Base-by-base conservation (phyloP, 371 early-diverging fungal species). In the Rhizopus arrhizus region DNA sequence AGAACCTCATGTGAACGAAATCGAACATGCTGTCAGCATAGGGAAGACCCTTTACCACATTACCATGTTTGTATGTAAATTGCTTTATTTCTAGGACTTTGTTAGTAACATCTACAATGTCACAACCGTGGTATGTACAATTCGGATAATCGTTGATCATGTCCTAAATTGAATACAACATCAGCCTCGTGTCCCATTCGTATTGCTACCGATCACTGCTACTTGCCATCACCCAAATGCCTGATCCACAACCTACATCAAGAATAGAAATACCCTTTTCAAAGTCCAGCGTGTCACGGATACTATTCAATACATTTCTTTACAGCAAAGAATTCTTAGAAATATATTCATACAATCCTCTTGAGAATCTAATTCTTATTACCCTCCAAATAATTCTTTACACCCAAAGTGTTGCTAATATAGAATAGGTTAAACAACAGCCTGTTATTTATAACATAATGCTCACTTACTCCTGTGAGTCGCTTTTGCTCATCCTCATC, bases 241-340 rank as follows among this genome's bases (percentile, higher is more conserved):
- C 74, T 16, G 74, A 59, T 16, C 77, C 77, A 70, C 70, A 66
- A 3, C 77, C 77, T 29, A 77, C 68, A 45, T 77, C 77, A 3
- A 77, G 48, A 9, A 74, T 65, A 41, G 66, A 64, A 3, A 64
- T 62, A 32, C 59, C 59, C 9, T 52, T 46, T 15, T 55, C 15
- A 1, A 35, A 47, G 12, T 56, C 31, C 5, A 66, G 13, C 11
- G 49, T 15, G 11, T 46, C 13, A n/a, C 46, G 11, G 2, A 73
- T 58, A 31, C 51, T 58, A 6, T 65, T 62, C 47, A 75, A 57
- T 15, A 71, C 40, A 50, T 75, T 75, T 31, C 72, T 74, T 53
- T 38, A 22, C 15, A 42, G 41, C 4, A 52, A 2, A 34, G 43
- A 43, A 8, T 42, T 22, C 5, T 15, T n/a, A 29, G 51, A 16